Evolutionary conservation across 495 filamentous ascomycete species (phyloP).

Genomic region (Aspergillus ostianus): DNA sequence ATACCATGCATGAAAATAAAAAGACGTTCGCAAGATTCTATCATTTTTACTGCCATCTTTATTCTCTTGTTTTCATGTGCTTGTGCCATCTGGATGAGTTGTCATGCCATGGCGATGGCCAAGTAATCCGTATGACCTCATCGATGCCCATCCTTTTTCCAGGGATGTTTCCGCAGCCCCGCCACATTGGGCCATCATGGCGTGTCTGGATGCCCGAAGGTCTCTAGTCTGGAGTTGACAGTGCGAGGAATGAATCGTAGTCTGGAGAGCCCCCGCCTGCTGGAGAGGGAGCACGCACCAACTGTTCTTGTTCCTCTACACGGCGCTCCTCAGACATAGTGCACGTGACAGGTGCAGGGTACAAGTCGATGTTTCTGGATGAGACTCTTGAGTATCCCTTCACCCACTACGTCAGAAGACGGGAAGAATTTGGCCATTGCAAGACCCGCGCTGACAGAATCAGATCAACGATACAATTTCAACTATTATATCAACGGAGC

Average conservation of each 20-base stretch:
- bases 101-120: background rate
- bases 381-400: no score
- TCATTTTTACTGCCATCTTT: background rate
- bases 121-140: background rate
- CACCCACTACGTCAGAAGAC: no score
- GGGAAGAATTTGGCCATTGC: no score
- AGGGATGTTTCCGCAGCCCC: background rate
- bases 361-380: no score
- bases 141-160: background rate
- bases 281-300: background rate
- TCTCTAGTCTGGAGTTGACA: background rate
- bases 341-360: background rate
- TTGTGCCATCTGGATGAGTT: background rate
- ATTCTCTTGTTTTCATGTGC: background rate
- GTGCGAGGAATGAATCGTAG: background rate
- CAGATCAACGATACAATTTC: no score
- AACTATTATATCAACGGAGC: no score
- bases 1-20: conserved; percentile 54
- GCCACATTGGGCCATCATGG: background rate
- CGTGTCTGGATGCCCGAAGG: background rate
- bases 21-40: conserved; percentile 18
- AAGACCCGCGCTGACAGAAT: no score
- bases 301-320: background rate
- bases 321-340: no score
- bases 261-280: background rate